phyloP scores from a whole-genome alignment of 2,329 filamentous ascomycete genomes.

The Thelonectria rubi region DNA sequence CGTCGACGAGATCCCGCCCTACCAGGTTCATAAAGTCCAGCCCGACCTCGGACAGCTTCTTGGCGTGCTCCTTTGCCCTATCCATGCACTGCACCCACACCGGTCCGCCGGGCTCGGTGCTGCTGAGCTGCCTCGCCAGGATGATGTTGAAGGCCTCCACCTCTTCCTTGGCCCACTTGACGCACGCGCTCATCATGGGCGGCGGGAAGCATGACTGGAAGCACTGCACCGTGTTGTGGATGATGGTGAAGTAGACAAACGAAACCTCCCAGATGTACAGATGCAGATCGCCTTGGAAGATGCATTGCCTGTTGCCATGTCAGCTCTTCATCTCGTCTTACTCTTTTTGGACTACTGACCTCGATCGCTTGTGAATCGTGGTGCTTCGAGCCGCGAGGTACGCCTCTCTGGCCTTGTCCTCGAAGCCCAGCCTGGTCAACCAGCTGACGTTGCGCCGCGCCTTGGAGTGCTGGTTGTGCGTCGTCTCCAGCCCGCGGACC shows the following conservation, averaged over 20 bases:
- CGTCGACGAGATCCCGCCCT: conserved; percentile 61
- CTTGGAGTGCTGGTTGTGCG: conserved; percentile 78
- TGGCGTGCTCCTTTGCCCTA: conserved; percentile 81
- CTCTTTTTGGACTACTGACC: conserved; percentile 58
- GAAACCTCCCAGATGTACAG: conserved; percentile 95
- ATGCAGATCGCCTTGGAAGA: conserved; percentile 92
- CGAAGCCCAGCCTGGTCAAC: conserved; percentile 87
- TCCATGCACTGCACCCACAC: conserved; percentile 87
- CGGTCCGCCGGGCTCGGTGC: conserved; percentile 77
- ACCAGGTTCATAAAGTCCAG: conserved; percentile 89
- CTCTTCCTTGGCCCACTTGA: conserved; percentile 98
- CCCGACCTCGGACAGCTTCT: conserved; percentile 83
- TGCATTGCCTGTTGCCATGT: conserved; percentile 73
- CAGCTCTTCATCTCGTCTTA: conserved; percentile 6
- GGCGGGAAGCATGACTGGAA: conserved; percentile 89
- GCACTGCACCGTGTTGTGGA: conserved; percentile 90
- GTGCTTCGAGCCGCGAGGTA: conserved; percentile 83
- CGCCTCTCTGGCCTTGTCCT: conserved; percentile 86
- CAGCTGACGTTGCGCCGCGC: conserved; percentile 85
- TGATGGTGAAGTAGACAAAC: conserved; percentile 93
- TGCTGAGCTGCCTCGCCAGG: conserved; percentile 84
- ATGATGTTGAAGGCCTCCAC: conserved; percentile 90
- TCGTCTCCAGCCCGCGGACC: conserved; percentile 78
- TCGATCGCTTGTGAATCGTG: conserved; percentile 81
- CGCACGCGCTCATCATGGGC: conserved; percentile 89